Conservation (phyloP, 805 yeast genomes). For the Huiozyma naganishii region DNA sequence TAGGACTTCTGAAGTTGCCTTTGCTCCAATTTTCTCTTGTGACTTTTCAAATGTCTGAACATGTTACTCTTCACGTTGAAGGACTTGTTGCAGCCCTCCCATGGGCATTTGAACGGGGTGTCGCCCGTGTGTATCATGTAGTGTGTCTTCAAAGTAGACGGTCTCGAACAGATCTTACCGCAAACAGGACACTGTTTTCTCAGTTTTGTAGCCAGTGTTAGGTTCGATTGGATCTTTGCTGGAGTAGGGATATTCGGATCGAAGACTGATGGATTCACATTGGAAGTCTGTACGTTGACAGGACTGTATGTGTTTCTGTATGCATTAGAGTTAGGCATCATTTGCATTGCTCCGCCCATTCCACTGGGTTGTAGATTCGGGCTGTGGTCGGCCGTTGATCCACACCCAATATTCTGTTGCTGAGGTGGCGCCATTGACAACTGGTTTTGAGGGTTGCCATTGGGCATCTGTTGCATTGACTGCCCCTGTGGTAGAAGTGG, state of each 20-base stretch:
- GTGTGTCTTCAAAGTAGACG: slow-evolving; percentile 74
- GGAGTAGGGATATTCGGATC: no score
- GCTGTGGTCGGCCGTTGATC: no score
- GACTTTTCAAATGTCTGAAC: slow-evolving; percentile 69
- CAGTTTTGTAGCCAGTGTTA: slow-evolving; percentile 6
- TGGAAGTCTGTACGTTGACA: no score
- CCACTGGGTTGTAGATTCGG: neutral
- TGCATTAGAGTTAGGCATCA: no score
- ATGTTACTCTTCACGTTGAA: slow-evolving; percentile 74
- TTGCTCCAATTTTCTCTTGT: slow-evolving; percentile 28
- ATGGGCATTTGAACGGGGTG: slow-evolving; percentile 55
- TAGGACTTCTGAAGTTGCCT: no score
- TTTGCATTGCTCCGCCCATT: neutral
- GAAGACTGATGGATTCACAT: no score
- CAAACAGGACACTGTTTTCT: slow-evolving; percentile 44
- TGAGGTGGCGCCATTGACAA: neutral
- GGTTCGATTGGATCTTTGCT: slow-evolving; percentile 5
- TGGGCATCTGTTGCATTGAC: no score
- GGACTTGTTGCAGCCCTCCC: slow-evolving; percentile 54
- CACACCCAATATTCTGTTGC: neutral
- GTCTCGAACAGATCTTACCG: slow-evolving; percentile 68
- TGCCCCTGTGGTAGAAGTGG: no score
- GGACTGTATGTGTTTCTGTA: no score
- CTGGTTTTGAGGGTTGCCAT: no score
- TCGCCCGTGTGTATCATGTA: slow-evolving; percentile 75